Conservation (phyloP, 371 early-diverging fungal genomes). For the Mortierella sp. region DNA sequence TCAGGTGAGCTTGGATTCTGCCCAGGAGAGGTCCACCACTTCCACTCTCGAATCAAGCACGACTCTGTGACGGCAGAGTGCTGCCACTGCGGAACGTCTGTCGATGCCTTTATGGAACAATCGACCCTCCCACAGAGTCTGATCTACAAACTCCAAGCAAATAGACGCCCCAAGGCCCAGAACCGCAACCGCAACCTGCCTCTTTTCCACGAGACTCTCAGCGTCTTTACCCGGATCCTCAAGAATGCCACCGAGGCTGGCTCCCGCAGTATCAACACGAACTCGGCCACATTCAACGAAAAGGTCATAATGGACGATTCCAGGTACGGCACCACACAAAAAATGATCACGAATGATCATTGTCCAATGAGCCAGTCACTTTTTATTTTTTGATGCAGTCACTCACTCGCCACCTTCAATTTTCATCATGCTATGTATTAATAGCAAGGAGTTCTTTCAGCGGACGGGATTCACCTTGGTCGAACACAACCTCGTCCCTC, state of each 20-base stretch:
- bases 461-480: constrained; percentile 55
- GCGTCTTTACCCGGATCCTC: constrained; percentile 27
- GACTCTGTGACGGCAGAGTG: constrained; percentile 21
- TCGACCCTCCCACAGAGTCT: constrained; percentile 30
- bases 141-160: constrained; percentile 19
- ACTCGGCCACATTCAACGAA: constrained; percentile 13
- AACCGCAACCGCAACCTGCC: neutral
- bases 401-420: neutral
- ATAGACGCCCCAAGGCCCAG: constrained; percentile 13
- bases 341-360: neutral
- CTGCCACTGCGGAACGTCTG: constrained; percentile 36
- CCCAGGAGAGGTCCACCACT: constrained; percentile 27
- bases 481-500: constrained; percentile 57
- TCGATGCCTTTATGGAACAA: constrained; percentile 18
- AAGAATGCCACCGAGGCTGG: constrained; percentile 12
- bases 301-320: constrained; percentile 24
- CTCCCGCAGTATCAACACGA: constrained; percentile 14
- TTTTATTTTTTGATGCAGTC: neutral
- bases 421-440: neutral
- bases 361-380: neutral
- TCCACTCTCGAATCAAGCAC: constrained; percentile 17
- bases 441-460: constrained; percentile 59
- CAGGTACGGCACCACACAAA: constrained; percentile 17
- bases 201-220: constrained; percentile 30
- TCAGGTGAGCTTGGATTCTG: constrained; percentile 8